Base-by-base conservation (phyloP, 257 asterid species). In the Solanum appendiculatum region DNA sequence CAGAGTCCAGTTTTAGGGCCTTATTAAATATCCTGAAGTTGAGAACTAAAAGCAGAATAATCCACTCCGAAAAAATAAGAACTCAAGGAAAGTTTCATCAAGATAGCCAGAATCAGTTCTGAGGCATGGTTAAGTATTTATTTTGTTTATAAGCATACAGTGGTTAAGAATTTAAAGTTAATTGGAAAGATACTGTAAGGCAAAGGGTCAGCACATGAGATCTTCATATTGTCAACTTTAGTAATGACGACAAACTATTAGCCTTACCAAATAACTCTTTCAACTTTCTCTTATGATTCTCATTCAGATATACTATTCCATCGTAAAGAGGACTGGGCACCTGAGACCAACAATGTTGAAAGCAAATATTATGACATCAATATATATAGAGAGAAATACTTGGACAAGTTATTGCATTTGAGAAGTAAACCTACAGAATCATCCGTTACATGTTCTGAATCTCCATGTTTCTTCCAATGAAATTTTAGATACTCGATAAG, bases 211-310 rank as follows among this genome's bases (percentile, higher is more conserved):
- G 66, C 42, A 48, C 29, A 80, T 5, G 42, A 48, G 21, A 36
- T 31, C 4, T 23, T 84, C 29, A 64, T 13, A 18, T 66, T 42
- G 48, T 83, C 88, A 85, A 88, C 85, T 85, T 29, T 75, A 68
- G 77, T 58, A 58, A 39, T 9, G 0, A 39, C 20, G 6, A 75
- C 42, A 80, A 48, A 88, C 74, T 83, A 82, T 33, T 75, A 69
- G 86, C 74, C 98, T 91, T 91, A 97, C 99, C 99, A 73, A 93
- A 94, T 88, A 93, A 95, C 90, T 96, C 99, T 90, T 93, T 96
- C 93, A 97, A 90, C 91, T 91, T 92, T 91, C 89, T 90, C 91
- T 89, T 97, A 88, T 97, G 98, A 91, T 92, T 92, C 87, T 83
- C 82, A 86, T 92, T 92, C 94, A 97, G 89, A 92, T 93, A 96